A percentile compares a stretch with the other conserved stretches of the same genome.
Conservation (phyloP, 2,329 filamentous ascomycete genomes). For the Aspergillus sp. region DNA sequence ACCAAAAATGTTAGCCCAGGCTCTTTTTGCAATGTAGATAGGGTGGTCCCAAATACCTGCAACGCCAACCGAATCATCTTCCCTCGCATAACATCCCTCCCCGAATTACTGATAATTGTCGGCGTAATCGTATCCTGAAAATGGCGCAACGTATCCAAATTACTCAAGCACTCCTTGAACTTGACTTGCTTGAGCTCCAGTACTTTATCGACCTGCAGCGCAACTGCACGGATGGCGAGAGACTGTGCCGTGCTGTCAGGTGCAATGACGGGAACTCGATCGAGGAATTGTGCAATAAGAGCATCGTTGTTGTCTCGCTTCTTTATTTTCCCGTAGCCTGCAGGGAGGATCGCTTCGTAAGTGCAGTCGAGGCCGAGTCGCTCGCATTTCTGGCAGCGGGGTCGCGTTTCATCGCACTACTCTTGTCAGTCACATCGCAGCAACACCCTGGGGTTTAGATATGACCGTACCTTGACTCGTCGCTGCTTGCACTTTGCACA, state of each 20-base stretch:
- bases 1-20: neutral
- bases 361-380: slow-evolving; percentile 31
- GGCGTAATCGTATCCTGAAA: slow-evolving; percentile 24
- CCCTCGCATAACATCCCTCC: slow-evolving; percentile 20
- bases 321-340: neutral
- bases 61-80: slow-evolving; percentile 33
- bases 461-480: slow-evolving; percentile 34
- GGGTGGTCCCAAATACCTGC: slow-evolving; percentile 20
- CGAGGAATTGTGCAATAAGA: slow-evolving; percentile 16
- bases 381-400: slow-evolving; percentile 31
- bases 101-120: slow-evolving; percentile 14
- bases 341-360: slow-evolving; percentile 20
- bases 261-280: slow-evolving; percentile 12
- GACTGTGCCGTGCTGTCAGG: slow-evolving; percentile 21
- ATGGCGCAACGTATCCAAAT: slow-evolving; percentile 28
- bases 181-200: slow-evolving; percentile 13
- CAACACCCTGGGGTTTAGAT: neutral
- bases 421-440: neutral
- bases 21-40: neutral
- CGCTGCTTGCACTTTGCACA: slow-evolving; percentile 37
- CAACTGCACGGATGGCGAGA: slow-evolving; percentile 21
- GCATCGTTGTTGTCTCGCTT: neutral
- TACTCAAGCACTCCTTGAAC: neutral
- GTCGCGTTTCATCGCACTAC: slow-evolving; percentile 38
- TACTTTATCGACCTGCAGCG: slow-evolving; percentile 25